Percentiles rank a stretch among this genome's conserved stretches.
Conservation (phyloP, 345 rosid genomes). For the Syzygium jambos region DNA sequence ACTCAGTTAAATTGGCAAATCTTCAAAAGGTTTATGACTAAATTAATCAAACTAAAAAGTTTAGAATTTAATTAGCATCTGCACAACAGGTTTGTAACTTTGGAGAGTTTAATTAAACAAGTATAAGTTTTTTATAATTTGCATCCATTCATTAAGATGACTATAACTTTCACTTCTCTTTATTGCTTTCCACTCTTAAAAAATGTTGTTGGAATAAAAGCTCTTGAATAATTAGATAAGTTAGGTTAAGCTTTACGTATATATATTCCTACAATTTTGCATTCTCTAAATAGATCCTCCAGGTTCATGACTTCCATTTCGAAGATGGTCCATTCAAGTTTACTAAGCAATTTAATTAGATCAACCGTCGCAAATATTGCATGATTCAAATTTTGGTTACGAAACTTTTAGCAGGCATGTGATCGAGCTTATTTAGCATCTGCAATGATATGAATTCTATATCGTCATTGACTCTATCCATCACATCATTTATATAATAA, state of each 20-base stretch:
- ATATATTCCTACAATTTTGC: not conserved
- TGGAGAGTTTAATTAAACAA: not conserved
- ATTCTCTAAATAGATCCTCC: not conserved
- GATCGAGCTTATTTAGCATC: not conserved
- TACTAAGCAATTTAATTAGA: not conserved
- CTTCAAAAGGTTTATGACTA: not conserved
- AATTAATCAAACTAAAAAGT: accelerated
- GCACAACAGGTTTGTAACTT: accelerated
- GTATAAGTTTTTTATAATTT: not conserved
- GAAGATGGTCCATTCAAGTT: not conserved
- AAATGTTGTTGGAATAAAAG: not conserved
- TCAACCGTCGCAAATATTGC: not conserved
- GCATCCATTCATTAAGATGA: not conserved
- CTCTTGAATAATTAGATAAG: not conserved
- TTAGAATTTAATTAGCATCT: not conserved
- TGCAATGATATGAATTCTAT: not conserved
- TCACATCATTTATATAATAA: not conserved
- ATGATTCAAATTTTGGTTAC: not conserved
- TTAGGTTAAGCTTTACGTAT: not conserved
- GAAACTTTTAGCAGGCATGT: not conserved
- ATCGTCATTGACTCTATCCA: not conserved
- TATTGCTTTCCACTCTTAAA: not conserved
- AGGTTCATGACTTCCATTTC: not conserved
- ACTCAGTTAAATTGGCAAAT: not conserved
- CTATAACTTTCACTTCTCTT: not conserved